Evolutionary conservation across 1,284 basidiomycete genomes (phyloP).

Genomic region (Pseudozyma tsukubaensis): DNA sequence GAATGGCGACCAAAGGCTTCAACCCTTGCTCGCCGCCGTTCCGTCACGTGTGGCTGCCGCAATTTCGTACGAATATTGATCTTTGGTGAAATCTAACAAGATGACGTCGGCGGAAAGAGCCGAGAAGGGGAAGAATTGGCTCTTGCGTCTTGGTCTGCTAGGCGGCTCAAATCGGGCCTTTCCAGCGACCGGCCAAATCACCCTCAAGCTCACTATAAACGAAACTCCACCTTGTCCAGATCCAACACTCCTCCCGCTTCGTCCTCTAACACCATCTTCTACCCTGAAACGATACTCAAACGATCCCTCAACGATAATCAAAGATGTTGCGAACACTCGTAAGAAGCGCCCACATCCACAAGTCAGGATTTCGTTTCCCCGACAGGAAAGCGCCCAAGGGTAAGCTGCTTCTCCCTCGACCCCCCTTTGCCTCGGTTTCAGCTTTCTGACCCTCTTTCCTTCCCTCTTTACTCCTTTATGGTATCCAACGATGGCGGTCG

Average conservation of each 20-base stretch:
- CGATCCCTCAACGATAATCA: not conserved
- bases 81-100: not conserved
- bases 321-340: constrained; percentile 56
- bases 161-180: constrained; percentile 2
- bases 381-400: constrained; percentile 56
- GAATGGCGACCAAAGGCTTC: not conserved
- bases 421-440: not conserved
- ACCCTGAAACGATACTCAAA: not conserved
- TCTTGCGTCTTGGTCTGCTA: not conserved
- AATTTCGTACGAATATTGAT: not conserved
- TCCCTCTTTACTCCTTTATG: not conserved
- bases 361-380: constrained; percentile 59
- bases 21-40: not conserved
- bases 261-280: constrained; percentile 3
- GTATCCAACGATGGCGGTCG: not conserved
- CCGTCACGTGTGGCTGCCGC: not conserved
- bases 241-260: too few species aligned
- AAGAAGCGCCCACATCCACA: constrained; percentile 54
- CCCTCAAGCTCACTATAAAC: not conserved
- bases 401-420: constrained; percentile 14
- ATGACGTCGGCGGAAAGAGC: constrained; percentile 3
- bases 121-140: not conserved
- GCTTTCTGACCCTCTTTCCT: not conserved
- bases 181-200: too few species aligned
- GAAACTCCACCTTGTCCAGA: not conserved